Evolutionary conservation across 495 filamentous ascomycete genomes (phyloP), one percentile per base, ranked within the genome.

Genomic region (Aspergillus mulundensis): DNA sequence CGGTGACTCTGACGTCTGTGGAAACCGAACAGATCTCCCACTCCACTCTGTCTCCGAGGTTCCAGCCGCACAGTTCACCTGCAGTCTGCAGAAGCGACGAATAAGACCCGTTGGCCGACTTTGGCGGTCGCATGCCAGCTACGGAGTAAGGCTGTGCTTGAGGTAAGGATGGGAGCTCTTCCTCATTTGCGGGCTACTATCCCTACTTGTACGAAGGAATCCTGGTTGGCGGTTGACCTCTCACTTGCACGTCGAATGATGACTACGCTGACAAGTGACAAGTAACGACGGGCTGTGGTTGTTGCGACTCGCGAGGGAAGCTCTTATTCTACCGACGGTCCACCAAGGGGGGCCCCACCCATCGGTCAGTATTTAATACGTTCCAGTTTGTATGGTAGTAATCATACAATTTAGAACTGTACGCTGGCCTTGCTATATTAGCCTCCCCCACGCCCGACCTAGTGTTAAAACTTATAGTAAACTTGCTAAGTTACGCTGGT

Each of bases 81-180:
- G 25, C 36, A 49, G n/a, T n/a, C n/a, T 7, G 15, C 36, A 49
- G n/a, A 24, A 40, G 53, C 14, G n/a, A 23, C 53, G 36, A 56
- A 56, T 56, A 23, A 56, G 21, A 56, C 24, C 12, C 16, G 12
- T n/a, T 1, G 21, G 28, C 53, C 53, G 49, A 41, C 32, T 49
- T 56, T 19, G 18, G 36, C 14, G 44, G 45, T 23, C 24, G 44
- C 45, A 40, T 32, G 44, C 53, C 42, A 18, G 21, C 19, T 24
- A n/a, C n/a, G n/a, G n/a, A n/a, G n/a, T n/a, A 30, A 38, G 45
- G 46, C 45, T 50, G 38, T 50, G 52, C 42, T 47, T 15, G 52
- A 34, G 52, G 19, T 12, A 10, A 25, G 42, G 42, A 14, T 23
- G 16, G 14, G 25, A 54, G 40, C 16, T 24, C n/a, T 39, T 50